Evolutionary conservation across 495 filamentous ascomycete species (phyloP), one percentile per base, ranked within the genome.

Genomic region (Geopyxis carbonaria): DNA sequence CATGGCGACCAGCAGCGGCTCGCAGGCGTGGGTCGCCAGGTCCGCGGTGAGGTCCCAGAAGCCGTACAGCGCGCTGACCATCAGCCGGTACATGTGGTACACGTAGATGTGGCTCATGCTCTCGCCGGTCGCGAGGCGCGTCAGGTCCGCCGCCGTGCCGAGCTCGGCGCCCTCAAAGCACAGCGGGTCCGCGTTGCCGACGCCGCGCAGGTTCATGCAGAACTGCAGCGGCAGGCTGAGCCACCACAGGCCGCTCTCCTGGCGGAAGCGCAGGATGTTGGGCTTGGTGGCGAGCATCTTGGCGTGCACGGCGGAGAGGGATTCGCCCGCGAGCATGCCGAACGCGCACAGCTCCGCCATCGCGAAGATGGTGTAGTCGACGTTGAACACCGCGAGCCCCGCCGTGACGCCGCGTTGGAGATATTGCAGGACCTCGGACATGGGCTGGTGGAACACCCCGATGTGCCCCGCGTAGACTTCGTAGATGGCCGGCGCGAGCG

Each of bases 91-190:
- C 52, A 56, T 56, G 22, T 55, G 52, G 34, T 55, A 56, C 36
- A 56, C 27, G 29, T 56, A 56, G 35, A 55, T 55, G 31, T 55
- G 52, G n/a, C 46, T 55, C 43, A 55, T 52, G 31, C 51, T 55
- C 34, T 55, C 51, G n/a, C 46, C 43, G 18, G 15, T 41, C 34
- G 45, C 39, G 21, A 55, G 31, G 11, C 48, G 33, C 21, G 38
- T 40, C 7, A 55, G 43, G 16, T 39, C 36, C 18, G 28, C 30
- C 2, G 36, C 13, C 9, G 13, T 13, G 0, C 52, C 52, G 2
- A 56, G 30, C 9, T 52, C 47, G 15, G 47, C 52, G 15, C 52
- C 52, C 28, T 55, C 52, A 20, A 56, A 56, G 22, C 51, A 51
- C 4, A 56, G 39, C 3, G 52, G 52, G 30, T 56, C 52, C 21